These are phyloP conservation scores for Fusarium solani-melongenae DNA, from an alignment of 2,329 filamentous ascomycete species.

Conservation along the genomic window DNA sequence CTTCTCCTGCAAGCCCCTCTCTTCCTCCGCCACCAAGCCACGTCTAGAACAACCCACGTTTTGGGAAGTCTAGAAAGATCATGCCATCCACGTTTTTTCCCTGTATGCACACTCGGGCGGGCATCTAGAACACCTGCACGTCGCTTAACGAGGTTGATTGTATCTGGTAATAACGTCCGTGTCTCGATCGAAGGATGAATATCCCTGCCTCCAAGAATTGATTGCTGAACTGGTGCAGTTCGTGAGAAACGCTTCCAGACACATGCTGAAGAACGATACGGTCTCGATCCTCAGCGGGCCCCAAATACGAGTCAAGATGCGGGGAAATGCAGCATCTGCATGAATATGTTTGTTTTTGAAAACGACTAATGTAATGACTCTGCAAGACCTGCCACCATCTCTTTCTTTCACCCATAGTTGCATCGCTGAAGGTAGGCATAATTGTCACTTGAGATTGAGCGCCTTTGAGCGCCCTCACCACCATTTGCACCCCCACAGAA, in stretches of 20 bases:
- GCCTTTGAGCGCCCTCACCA: slow-evolving; percentile 30
- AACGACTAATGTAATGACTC: slow-evolving; percentile 33
- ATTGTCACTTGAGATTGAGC: slow-evolving; percentile 39
- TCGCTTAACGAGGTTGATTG: not conserved
- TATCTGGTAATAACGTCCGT: not conserved
- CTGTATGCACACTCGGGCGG: not conserved
- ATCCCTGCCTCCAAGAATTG: not conserved
- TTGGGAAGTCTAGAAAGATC: not conserved
- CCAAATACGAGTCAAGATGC: not conserved
- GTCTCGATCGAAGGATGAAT: not conserved
- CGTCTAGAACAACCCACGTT: slow-evolving; percentile 24
- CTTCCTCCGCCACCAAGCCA: slow-evolving; percentile 23
- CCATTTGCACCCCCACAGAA: slow-evolving; percentile 24
- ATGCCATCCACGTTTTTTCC: slow-evolving; percentile 9
- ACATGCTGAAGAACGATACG: not conserved
- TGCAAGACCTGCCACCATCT: slow-evolving; percentile 24
- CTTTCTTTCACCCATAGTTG: slow-evolving; percentile 28
- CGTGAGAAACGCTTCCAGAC: not conserved
- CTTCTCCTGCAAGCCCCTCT: slow-evolving; percentile 15
- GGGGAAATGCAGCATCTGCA: slow-evolving; percentile 11
- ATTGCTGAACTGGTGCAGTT: not conserved
- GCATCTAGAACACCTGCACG: slow-evolving; percentile 5
- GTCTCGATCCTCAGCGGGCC: not conserved
- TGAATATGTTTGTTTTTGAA: slow-evolving; percentile 27
- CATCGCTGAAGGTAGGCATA: slow-evolving; percentile 35